These are phyloP conservation scores for Boletellus sp. DNA, from an alignment of 1,284 basidiomycete species.

Conservation along the genomic window DNA sequence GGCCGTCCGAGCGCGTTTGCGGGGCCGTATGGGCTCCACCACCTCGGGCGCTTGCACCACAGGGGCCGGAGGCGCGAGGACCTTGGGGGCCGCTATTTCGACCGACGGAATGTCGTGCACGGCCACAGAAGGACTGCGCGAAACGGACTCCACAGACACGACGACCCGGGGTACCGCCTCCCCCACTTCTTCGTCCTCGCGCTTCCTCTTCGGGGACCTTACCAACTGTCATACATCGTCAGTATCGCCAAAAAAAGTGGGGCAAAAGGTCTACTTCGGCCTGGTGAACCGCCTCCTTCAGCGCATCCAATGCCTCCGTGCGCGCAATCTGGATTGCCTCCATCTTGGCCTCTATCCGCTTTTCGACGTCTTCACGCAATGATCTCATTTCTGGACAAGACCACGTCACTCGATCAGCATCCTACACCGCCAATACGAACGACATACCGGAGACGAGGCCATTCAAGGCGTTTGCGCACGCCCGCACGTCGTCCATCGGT, in stretches of 20 bases:
- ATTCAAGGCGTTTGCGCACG: slow-evolving; percentile 27
- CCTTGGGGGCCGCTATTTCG: slow-evolving; percentile 9
- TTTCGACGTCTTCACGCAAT: slow-evolving; percentile 33
- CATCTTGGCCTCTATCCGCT: slow-evolving; percentile 33
- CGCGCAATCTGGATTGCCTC: slow-evolving; percentile 28
- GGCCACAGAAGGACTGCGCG: not conserved
- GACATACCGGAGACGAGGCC: slow-evolving; percentile 31
- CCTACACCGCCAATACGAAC: not conserved
- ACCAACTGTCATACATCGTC: slow-evolving; percentile 12
- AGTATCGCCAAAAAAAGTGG: slow-evolving; percentile 2
- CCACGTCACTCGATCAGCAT: slow-evolving; percentile 11
- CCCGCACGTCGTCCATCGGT: slow-evolving; percentile 26
- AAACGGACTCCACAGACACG: not conserved
- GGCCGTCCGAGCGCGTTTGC: slow-evolving; percentile 44
- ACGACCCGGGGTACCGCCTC: slow-evolving; percentile 3
- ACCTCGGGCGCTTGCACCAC: no score
- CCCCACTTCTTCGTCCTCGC: slow-evolving; percentile 13
- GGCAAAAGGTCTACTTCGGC: slow-evolving; percentile 19
- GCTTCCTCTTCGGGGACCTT: slow-evolving; percentile 29
- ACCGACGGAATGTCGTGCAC: not conserved
- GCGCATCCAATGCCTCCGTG: slow-evolving; percentile 26
- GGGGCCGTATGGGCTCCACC: slow-evolving; percentile 29
- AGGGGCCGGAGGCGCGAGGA: no score
- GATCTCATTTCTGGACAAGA: slow-evolving; percentile 30
- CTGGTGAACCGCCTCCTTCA: slow-evolving; percentile 18